Evolutionary conservation across 805 yeast species (phyloP), one percentile per base, ranked within the genome.

Genomic region (Ogataea salicorniae): DNA sequence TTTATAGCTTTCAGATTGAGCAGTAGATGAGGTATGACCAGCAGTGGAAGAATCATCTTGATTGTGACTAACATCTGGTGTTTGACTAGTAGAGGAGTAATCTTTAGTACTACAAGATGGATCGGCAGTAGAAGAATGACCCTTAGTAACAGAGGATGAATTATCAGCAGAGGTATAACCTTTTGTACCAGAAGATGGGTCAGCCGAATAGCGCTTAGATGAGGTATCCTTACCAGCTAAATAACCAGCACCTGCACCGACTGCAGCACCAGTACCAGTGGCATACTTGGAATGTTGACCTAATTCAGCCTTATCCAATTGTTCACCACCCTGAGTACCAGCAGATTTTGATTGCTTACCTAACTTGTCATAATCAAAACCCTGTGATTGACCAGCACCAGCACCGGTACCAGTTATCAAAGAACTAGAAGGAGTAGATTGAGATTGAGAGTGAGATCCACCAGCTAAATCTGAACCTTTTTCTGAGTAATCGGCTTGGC

Each of bases 201-300:
- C 11, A 26, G 9, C 9, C 5, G 31, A 26, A 3, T 9, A 26
- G 11, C 11, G 13, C 9, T 26, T 26, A 26, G 36, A 31, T 2
- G 26, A 16, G 3, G 34, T 14, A 16, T 37, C 31, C 17, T 37
- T 41, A 3, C 17, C 17, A 13, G 17, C 33, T 20, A 41, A n/a
- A 20, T 41, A 54, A 15, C 54, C 54, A 3, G 54, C 53, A 11
- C 54, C 58, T 14, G 54, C 29, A 11, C 38, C 50, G 22, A 16
- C 44, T 22, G 36, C 47, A 29, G 41, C 45, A 7, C 53, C 52
- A 4, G 46, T 53, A 2, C 49, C 49, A 15, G 52, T 42, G 15
- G 40, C 52, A 18, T 49, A 49, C 29, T 45, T 42, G 5, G 51
- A 50, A 31, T 52, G 45, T 34, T 54, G 39, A 34, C 53, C 49